These are phyloP conservation scores for Metschnikowia continentalis DNA, from an alignment of 805 yeast genomes.

Conservation along the genomic window DNA sequence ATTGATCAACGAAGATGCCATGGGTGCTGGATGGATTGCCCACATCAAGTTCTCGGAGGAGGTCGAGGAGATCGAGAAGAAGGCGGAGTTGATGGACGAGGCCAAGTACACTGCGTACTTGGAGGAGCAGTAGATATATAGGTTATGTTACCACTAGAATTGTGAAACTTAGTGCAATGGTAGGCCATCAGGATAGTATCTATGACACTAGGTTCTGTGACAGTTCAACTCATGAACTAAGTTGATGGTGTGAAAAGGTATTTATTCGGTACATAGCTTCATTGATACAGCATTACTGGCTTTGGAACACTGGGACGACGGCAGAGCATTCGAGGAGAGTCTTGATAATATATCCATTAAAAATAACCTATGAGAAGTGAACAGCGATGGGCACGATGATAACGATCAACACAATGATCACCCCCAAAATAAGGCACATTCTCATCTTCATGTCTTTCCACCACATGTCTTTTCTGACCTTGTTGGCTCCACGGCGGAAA, in stretches of 20 bases:
- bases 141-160: too few relatives aligned
- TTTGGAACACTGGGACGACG: background rate
- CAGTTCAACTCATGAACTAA: background rate
- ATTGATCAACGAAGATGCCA: constrained; percentile 80
- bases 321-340: background rate
- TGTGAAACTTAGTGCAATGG: too few relatives aligned
- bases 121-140: constrained; percentile 35
- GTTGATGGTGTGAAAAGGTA: background rate
- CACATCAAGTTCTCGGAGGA: constrained; percentile 58
- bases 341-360: constrained; percentile 1
- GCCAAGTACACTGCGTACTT: constrained; percentile 56
- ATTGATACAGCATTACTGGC: background rate
- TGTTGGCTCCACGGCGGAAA: constrained; percentile 93
- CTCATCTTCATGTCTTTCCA: constrained; percentile 97
- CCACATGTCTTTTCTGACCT: constrained; percentile 99
- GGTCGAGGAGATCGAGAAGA: constrained; percentile 24
- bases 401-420: constrained; percentile 72
- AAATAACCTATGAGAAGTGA: constrained; percentile 51
- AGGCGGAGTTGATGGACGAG: constrained; percentile 47
- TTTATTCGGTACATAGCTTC: background rate
- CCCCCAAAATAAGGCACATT: constrained; percentile 76
- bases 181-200: too few relatives aligned
- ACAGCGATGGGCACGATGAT: constrained; percentile 94
- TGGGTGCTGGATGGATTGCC: constrained; percentile 93
- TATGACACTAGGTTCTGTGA: too few relatives aligned